Evolutionary conservation across 257 asterid species (phyloP), one percentile per base, ranked within the genome.

Genomic region (Ballota nigra): DNA sequence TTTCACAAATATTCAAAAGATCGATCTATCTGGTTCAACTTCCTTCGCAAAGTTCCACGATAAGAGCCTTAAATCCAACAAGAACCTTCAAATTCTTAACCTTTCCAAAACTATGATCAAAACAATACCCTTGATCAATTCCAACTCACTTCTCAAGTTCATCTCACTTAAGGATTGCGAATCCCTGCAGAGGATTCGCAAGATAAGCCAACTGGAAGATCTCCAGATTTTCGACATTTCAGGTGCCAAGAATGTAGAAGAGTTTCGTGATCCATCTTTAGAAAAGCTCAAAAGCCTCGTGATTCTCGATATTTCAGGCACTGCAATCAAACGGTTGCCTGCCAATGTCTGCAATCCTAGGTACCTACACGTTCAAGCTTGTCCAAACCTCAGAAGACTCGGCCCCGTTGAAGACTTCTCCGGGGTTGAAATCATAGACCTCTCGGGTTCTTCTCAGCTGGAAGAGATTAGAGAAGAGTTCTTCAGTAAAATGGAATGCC

Each of bases 191-290:
- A 75, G 85, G 68, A 69, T 83, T 10, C 82, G 83, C 36, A 76
- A 70, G 78, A 58, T 76, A 12, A 55, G 28, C 55, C 22, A 20
- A n/a, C 69, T 80, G 16, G 8, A 29, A 0, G 5, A 8, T 5
- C 84, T 83, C 59, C 33, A 76, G 29, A 61, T 83, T 63, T 70
- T 83, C 31, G 85, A 83, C 26, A 80, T 83, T 33, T 73, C 85
- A 8, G 88, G 85, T 7, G 64, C 84, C 41, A 12, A 0, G 34
- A 20, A 63, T 18, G 82, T 83, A 15, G 73, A 83, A n/a, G 76
- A 66, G 38, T 81, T 83, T 19, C 69, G 78, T n/a, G 85, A 83
- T 71, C 79, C 84, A n/a, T 68, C 80, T 10, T 34, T 81, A 8
- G 73, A 74, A 43, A 45, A 66, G 0, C 79, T 83, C 49, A 0